Evolutionary conservation across 2,329 filamentous ascomycete genomes (phyloP).

Genomic region (Botrytis squamosa): DNA sequence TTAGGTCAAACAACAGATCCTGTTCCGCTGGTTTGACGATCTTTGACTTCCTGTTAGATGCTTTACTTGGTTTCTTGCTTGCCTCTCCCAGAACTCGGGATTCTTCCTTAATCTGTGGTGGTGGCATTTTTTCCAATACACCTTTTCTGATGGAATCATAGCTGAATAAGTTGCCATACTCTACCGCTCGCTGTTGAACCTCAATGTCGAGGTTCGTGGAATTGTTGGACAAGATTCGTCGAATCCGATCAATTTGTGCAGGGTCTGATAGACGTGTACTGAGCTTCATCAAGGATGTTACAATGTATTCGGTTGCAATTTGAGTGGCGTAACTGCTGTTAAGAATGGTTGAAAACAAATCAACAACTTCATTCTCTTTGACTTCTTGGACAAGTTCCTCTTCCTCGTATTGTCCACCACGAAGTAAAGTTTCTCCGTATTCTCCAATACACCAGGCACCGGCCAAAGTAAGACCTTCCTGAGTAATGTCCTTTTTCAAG

Average conservation of each 20-base stretch:
- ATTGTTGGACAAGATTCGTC: constrained; percentile 72
- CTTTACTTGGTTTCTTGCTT: constrained; percentile 64
- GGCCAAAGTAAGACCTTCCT: constrained; percentile 90
- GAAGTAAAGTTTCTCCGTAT: constrained; percentile 86
- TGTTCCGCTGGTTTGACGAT: constrained; percentile 82
- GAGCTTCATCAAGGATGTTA: constrained; percentile 92
- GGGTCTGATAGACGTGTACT: constrained; percentile 82
- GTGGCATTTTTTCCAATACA: constrained; percentile 95
- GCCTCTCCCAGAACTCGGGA: constrained; percentile 86
- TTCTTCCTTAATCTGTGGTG: constrained; percentile 94
- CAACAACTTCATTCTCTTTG: constrained; percentile 84
- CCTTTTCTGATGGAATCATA: constrained; percentile 84
- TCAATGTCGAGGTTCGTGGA: constrained; percentile 91
- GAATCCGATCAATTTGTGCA: constrained; percentile 81
- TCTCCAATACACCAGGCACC: constrained; percentile 98
- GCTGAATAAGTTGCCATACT: constrained; percentile 92
- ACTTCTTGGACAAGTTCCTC: constrained; percentile 81
- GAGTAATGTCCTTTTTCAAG: constrained; percentile 93
- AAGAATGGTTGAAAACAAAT: constrained; percentile 87
- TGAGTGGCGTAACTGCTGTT: constrained; percentile 94
- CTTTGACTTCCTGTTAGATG: constrained; percentile 72
- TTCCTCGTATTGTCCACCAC: constrained; percentile 88
- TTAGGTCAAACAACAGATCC: constrained; percentile 87
- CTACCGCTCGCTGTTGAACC: constrained; percentile 91
- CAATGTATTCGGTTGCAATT: constrained; percentile 90